phyloP scores from a whole-genome alignment of 768 basidiomycete species.

The Trametes coccinea region DNA sequence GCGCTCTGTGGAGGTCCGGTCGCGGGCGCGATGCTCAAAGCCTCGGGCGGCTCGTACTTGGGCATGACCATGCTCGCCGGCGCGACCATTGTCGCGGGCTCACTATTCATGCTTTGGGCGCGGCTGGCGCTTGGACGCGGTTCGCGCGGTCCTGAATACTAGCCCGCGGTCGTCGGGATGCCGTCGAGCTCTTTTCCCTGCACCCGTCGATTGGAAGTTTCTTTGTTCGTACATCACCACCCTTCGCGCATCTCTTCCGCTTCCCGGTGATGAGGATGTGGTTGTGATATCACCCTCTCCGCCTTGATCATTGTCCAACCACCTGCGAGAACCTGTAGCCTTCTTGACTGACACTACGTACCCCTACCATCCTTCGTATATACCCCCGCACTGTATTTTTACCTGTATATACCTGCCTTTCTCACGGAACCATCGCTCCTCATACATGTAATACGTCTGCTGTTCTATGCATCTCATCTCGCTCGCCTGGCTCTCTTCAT shows the following conservation, averaged over 20 bases:
- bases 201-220: too few species aligned
- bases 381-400: constrained; percentile 2
- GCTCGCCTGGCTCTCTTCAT: too few species aligned
- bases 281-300: too few species aligned
- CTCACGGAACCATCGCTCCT: too few species aligned
- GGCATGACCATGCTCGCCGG: constrained; percentile 64
- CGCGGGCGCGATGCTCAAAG: constrained; percentile 57
- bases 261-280: too few species aligned
- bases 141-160: constrained; percentile 5
- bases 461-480: too few species aligned
- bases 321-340: neutral
- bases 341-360: neutral
- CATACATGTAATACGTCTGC: too few species aligned
- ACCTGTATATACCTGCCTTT: neutral
- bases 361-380: neutral
- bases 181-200: neutral
- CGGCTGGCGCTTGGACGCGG: constrained; percentile 13
- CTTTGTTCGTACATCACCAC: neutral
- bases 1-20: constrained; percentile 64
- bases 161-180: neutral
- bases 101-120: constrained; percentile 53
- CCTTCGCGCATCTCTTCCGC: neutral
- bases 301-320: too few species aligned
- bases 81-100: constrained; percentile 57
- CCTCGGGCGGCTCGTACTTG: constrained; percentile 44